Evolutionary conservation across 73 alveolate genomes (phyloP).

Genomic region (Stentor roeselii): DNA sequence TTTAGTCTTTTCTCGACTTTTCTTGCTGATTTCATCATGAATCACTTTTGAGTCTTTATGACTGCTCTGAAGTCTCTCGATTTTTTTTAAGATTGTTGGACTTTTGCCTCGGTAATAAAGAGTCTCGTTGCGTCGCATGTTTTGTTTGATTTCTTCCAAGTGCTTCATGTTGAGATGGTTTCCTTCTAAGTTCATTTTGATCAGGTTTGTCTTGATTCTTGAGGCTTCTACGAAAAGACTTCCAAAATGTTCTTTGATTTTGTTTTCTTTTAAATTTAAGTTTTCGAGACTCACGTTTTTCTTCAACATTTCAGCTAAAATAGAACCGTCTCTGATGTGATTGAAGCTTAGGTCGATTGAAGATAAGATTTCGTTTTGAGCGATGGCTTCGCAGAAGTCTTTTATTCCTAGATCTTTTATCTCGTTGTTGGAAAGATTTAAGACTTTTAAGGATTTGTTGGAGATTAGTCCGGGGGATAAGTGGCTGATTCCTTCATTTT

Average conservation of each 20-base stretch:
- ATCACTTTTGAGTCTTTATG: neutral
- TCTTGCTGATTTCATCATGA: neutral
- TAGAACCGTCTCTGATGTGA: neutral
- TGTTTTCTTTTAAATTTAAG: neutral
- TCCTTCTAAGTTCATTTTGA: neutral
- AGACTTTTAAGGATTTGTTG: slow-evolving; percentile 27
- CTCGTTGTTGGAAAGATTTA: slow-evolving; percentile 31
- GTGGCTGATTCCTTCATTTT: slow-evolving; percentile 28
- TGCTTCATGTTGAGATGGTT: neutral
- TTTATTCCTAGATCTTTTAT: slow-evolving; percentile 33
- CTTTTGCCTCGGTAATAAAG: neutral
- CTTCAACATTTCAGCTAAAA: neutral
- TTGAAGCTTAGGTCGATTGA: neutral
- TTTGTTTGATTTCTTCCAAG: neutral
- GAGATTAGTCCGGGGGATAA: slow-evolving; percentile 32
- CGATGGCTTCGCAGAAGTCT: slow-evolving; percentile 28
- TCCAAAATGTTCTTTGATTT: neutral
- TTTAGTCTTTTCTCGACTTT: too few relatives aligned
- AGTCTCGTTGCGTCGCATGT: neutral
- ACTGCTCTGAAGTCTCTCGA: neutral
- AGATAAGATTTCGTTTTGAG: neutral
- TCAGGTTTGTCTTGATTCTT: neutral
- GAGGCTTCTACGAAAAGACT: neutral
- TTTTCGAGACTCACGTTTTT: neutral
- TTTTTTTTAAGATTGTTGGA: neutral